Base-by-base conservation (phyloP, 768 basidiomycete genomes). In the Daedaleopsis sinensis region DNA sequence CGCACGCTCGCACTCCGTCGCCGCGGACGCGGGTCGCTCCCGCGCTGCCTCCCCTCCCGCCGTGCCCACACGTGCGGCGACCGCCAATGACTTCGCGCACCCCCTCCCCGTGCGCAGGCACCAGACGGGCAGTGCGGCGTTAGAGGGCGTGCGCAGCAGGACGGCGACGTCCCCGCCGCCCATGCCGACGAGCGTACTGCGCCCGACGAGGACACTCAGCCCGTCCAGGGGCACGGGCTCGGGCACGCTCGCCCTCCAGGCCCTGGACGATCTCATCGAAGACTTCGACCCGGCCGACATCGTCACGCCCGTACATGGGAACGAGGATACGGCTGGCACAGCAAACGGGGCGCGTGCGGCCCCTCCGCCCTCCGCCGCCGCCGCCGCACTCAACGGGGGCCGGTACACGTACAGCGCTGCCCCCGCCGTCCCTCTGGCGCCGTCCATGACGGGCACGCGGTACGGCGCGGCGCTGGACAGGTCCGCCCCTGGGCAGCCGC, bases 381-480 rank as follows among this genome's bases (percentile, higher is more conserved):
- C 39, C 18, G 2, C 39, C 11, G 11, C 39, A 42, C 39, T 42
- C 39, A 42, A 18, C 11, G 39, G 39, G 3, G 39, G 39, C 5
- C 39, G 39, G 39, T 42, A 42, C 44, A 13, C 5, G 39, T 42
- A 42, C 44, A 13, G 12, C 15, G 46, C 63, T n/a, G n/a, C n/a
- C n/a, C n/a, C n/a, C 19, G 46, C 59, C 5, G 50, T 59, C 1
- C 72, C 82, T 1, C 61, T 85, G 59, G 71, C 70, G 18, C 75
- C 81, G 46, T 81, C 77, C 1, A 60, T 76, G 27, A 90, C 89
- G 3, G 90, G 90, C 27, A 87, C 86, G 18, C 79, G 88, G 27
- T 90, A 90, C 67, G 88, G 89, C 12, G 74, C 76, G 16, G 87
- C 83, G 0, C 75, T 89, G 18, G 65, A 59, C 10, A 64, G 64